Evolutionary conservation across 495 filamentous ascomycete species (phyloP), one percentile per base, ranked within the genome.

Genomic region (Penicillium lagena): DNA sequence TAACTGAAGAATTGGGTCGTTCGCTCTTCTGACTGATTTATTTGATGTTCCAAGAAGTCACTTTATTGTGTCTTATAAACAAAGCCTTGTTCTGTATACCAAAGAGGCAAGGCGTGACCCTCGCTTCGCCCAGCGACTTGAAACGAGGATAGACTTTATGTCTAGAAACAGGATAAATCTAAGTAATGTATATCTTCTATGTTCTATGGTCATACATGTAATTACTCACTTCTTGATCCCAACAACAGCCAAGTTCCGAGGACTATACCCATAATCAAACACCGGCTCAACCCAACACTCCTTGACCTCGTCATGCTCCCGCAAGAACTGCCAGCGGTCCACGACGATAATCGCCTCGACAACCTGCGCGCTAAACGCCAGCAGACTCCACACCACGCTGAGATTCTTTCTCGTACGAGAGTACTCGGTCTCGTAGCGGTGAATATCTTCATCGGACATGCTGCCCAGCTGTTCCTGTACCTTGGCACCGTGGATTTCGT

Each of bases 281-380:
- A 95, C 89, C 13, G 83, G 71, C 65, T 97, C 89, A 29, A 96
- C 90, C 93, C 93, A 98, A 47, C 75, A 80, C 49, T 88, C 78
- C 50, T 76, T 72, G 31, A 90, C 70, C 7, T 47, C 59, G 31
- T 66, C 63, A 51, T 94, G 84, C 58, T 98, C 91, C 37, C 69
- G 80, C 45, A 98, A 70, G 64, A 86, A 98, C 42, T 88, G 71
- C 89, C 88, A 97, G 35, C 93, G 72, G 72, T 98, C 93, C 29
- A 89, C 82, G 31, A 96, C 88, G 59, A 98, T 90, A 41, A 90
- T 66, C 22, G 87, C 86, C 66, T 98, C 93, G 28, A 91, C 81
- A 11, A 96, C 82, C 9, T 78, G 78, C 7, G 94, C 87, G 56
- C 88, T 93, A 56, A 95, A 96, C 2, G 93, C 89, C 91, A 97